Base-by-base conservation (phyloP, 163 green algal genomes). In the Scenedesmus sp. region DNA sequence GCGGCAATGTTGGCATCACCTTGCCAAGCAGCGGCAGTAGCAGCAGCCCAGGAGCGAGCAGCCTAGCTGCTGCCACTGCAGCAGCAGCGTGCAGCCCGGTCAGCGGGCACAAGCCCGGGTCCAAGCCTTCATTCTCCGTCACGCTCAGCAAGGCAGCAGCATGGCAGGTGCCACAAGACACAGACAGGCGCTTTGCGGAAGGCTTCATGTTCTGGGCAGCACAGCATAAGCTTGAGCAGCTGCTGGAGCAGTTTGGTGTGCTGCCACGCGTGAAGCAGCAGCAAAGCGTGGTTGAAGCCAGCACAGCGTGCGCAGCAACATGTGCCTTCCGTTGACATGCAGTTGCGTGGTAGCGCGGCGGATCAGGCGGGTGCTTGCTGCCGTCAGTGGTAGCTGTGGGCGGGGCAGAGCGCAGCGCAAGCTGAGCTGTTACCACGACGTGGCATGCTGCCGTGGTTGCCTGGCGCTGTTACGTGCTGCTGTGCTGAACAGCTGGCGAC, bases 201-300 rank as follows among this genome's bases (percentile, higher is more conserved):
- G 90, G 90, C 34, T 93, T 90, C 54, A 18, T 90, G 83, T 93
- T 93, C 54, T 90, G 82, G 70, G 90, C 74, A 9, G 90, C 84
- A 52, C 66, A 93, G 64, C 84, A 93, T 56, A 93, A 93, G 70
- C 66, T 86, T 57, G 84, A 93, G 84, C 90, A 93, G 67, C 84
- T 93, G 67, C 90, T 93, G 6, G 12, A n/a, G 18, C 70, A 87
- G 26, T 90, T 88, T 34, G 66, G 90, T 2, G 10, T 91, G 12
- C 10, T 91, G 56, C 76, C 64, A 18, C 73, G 13, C 52, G 4
- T 52, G 70, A 23, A 79, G 70, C 70, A 79, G 70, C 52, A 46
- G 79, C 79, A 86, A 15, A 13, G 54, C 4, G 54, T 16, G 12
- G 76, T 4, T 26, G 34, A 84, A 23, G 23, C 20, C 1, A 13